Conservation (phyloP, 805 yeast genomes). For the Debaryomyces castellii region DNA sequence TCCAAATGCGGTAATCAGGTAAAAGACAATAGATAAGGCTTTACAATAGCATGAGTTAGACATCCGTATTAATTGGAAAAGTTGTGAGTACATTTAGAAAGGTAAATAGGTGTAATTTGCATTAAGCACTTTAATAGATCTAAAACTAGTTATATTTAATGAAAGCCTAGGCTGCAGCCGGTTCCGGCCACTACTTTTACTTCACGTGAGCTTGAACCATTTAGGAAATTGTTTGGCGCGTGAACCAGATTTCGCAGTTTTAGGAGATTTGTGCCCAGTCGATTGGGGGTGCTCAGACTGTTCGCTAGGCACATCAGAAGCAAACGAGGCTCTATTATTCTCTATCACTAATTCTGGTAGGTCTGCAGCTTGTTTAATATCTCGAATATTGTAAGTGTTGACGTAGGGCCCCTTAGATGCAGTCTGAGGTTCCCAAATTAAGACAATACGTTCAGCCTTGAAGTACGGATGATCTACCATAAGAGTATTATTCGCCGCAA, state of each 20-base stretch:
- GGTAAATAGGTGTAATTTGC: no score
- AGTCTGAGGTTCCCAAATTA: slow-evolving; percentile 34
- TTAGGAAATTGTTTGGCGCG: slow-evolving; percentile 16
- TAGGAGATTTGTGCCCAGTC: not conserved
- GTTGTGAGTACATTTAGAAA: no score
- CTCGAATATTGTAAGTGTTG: slow-evolving; percentile 12
- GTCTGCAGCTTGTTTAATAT: slow-evolving; percentile 23
- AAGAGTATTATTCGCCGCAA: slow-evolving; percentile 23
- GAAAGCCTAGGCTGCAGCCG: not conserved
- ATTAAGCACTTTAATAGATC: not conserved
- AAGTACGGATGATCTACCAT: slow-evolving; percentile 31
- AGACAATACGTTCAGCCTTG: slow-evolving; percentile 25
- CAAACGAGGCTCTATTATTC: slow-evolving; percentile 28
- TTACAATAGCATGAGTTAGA: no score
- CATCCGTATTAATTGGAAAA: no score
- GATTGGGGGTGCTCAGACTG: not conserved
- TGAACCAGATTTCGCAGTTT: not conserved
- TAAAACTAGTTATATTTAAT: not conserved
- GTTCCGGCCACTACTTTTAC: not conserved
- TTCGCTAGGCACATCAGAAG: slow-evolving; percentile 19
- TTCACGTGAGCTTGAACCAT: slow-evolving; percentile 21
- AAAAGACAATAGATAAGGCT: not conserved
- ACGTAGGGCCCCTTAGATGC: slow-evolving; percentile 23
- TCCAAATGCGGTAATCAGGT: not conserved
- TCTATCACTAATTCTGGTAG: slow-evolving; percentile 39